Evolutionary conservation across 2,329 filamentous ascomycete genomes (phyloP).

Genomic region (Aureobasidium sp.): DNA sequence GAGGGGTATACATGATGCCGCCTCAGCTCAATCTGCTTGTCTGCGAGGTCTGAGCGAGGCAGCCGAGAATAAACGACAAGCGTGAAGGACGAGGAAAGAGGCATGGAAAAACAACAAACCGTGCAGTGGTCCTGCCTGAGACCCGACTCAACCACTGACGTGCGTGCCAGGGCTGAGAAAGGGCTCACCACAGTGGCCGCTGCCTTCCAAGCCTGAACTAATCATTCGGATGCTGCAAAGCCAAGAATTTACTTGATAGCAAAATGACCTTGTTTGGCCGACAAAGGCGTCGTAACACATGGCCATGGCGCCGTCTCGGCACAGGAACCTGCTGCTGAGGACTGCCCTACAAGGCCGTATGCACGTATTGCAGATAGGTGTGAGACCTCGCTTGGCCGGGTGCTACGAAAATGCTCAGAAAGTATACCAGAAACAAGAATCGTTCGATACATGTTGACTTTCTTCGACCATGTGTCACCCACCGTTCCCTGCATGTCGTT

Average conservation of each 20-base stretch:
- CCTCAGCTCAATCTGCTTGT: background rate
- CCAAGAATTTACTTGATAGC: constrained; percentile 9
- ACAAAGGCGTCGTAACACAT: constrained; percentile 8
- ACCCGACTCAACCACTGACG: background rate
- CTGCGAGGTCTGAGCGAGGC: background rate
- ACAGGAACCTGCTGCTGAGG: background rate
- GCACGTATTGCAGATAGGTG: background rate
- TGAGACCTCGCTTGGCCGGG: background rate
- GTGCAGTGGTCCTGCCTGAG: background rate
- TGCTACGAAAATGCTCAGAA: background rate
- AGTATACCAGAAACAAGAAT: background rate
- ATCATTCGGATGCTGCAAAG: background rate
- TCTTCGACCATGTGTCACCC: background rate
- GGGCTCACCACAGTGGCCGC: background rate
- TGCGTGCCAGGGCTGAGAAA: constrained; percentile 3
- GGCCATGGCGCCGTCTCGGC: constrained; percentile 9
- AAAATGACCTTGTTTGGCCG: constrained; percentile 1
- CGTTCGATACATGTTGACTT: background rate
- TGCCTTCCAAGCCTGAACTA: background rate
- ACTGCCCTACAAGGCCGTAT: background rate
- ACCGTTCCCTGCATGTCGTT: background rate
- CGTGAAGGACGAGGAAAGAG: background rate
- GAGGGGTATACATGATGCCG: constrained; percentile 4
- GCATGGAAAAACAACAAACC: background rate
- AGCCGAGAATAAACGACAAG: background rate